Evolutionary conservation across 108 stramenopile species (phyloP), one percentile per base, ranked within the genome.

Genomic region (Skeletonema costatum): DNA sequence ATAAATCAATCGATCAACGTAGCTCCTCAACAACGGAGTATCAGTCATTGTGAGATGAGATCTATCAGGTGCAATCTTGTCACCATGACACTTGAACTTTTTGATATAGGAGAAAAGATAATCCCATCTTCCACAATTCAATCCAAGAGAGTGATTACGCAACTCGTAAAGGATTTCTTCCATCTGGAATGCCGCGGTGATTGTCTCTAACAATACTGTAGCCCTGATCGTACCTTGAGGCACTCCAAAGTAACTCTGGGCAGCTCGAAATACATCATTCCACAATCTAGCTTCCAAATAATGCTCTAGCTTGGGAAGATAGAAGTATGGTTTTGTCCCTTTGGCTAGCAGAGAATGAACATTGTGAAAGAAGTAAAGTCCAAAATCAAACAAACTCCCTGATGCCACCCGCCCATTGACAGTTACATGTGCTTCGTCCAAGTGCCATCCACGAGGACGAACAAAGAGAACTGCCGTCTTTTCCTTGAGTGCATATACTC

Each of bases 81-180:
- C 86, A 4, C 42, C 62, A 63, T 93, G 94, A 53, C 79, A 80
- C 76, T 92, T 92, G 73, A 95, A 92, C 68, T 94, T 94, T 82
- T 98, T 97, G 78, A 98, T 96, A 86, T 87, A 96, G 29, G 87
- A 88, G 84, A 98, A 98, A 36, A 97, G 81, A 77, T 98, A 98
- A 73, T 98, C 97, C 96, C 97, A 98, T 14, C 96, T 89, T 32
- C 97, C 97, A 75, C 97, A 97, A 73, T 98, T 98, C 64, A 98
- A 80, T 39, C 97, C 97, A n/a, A 93, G 63, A 17, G 92, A 93
- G 79, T 98, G 97, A 48, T 92, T 87, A 21, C 92, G 88, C n/a
- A 98, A 87, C 77, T 97, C 97, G 81, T 96, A 96, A 35, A 97
- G 85, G 74, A 98, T 93, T 75, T 97, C 97, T 71, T 98, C 97